Percentiles rank a stretch among this genome's conserved stretches.
Evolutionary conservation across 306 rosid genomes (phyloP).

Genomic region (Trifolium repens): DNA sequence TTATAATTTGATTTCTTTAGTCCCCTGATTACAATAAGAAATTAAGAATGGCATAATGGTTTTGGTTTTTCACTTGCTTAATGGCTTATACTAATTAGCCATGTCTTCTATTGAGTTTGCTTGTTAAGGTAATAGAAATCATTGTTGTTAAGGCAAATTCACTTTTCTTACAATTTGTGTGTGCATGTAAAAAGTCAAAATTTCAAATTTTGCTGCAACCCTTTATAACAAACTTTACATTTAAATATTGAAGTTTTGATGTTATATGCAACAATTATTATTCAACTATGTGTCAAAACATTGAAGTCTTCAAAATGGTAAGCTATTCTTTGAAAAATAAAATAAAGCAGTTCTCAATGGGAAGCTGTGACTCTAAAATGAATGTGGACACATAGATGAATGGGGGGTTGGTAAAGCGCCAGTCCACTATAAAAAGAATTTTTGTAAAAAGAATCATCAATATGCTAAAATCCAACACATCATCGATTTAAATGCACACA

Average conservation of each 20-base stretch:
- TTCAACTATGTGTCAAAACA: background rate
- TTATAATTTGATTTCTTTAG: conserved; percentile 2
- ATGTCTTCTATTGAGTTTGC: background rate
- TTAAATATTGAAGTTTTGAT: background rate
- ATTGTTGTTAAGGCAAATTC: background rate
- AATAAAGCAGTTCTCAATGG: background rate
- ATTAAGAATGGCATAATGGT: conserved; percentile 27
- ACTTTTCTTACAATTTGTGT: background rate
- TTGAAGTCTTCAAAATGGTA: conserved; percentile 1
- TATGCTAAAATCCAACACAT: conserved; percentile 25
- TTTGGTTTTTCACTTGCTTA: background rate
- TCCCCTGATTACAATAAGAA: background rate
- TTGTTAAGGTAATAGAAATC: background rate
- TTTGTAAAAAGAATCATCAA: background rate
- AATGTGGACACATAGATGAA: background rate
- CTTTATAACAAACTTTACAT: background rate
- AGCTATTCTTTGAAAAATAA: background rate
- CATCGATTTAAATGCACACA: too few relatives aligned
- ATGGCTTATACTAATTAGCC: background rate
- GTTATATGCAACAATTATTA: background rate
- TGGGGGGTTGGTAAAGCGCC: background rate
- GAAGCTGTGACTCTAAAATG: background rate
- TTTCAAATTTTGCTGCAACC: background rate
- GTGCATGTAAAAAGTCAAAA: background rate
- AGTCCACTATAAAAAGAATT: conserved; percentile 25